Base-by-base conservation (phyloP, 768 basidiomycete species). In the Boletus tylopilopsis region DNA sequence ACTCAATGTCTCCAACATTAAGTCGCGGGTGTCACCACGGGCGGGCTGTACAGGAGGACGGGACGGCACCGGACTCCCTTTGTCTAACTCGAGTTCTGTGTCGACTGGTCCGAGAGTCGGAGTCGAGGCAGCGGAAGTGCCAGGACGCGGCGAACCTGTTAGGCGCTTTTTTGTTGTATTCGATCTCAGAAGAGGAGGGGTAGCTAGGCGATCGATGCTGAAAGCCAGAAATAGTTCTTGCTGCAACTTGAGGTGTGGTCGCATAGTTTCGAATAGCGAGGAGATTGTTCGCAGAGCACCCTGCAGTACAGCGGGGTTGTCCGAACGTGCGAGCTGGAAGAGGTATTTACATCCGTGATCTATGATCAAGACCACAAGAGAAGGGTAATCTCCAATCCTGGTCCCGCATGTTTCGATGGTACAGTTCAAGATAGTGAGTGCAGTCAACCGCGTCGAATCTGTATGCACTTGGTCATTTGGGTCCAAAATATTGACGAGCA, bases 331-430 rank as follows among this genome's bases (percentile, higher is more conserved):
- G 30, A 99, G 82, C 71, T 96, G 94, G 76, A 99, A 97, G 27
- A 99, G 81, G 63, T 88, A 94, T 72, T 95, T 94, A 77, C 95
- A 98, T 1, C 90, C 94, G 41, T 87, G 77, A 63, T 99, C 95
- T 13, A 89, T 71, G 29, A 97, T 74, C 47, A 97, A 82, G 23
- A 77, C 74, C 42, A 82, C 73, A 29, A 98, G 72, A 7, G 90
- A 90, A 7, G 87, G 82, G 67, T 87, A 97, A 23, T 79, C 72
- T 22, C 84, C 81, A 47, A 99, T 81, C 35, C 76, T 79, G 7
- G 77, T 66, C 7, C 94, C 94, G 18, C 91, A 82, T 44, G 85
- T 82, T 66, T 97, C 92, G 46, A 98, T 84, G 3, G 91, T 87
- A 19, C 84, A 77, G 60, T 94, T 93, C 47, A 99, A 77, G 48